Evolutionary conservation across 1,284 basidiomycete genomes (phyloP).

Genomic region (Fomitopsis schrenkii): DNA sequence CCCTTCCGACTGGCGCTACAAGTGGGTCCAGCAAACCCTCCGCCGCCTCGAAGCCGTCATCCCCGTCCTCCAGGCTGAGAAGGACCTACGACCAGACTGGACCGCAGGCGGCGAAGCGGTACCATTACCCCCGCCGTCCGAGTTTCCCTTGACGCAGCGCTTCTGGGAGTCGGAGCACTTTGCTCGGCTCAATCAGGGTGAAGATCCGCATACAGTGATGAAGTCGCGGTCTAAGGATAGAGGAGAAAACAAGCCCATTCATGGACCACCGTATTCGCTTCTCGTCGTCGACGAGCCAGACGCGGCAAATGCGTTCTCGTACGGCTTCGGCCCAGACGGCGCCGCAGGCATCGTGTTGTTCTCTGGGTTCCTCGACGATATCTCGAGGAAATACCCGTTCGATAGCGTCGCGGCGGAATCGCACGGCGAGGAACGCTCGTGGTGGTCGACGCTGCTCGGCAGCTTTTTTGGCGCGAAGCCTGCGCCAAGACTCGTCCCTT

Average conservation of each 20-base stretch:
- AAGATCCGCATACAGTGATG: conserved; percentile 31
- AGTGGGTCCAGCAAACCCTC: conserved; percentile 77
- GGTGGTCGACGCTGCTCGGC: conserved; percentile 48
- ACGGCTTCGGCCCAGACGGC: conserved; percentile 87
- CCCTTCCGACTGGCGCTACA: conserved; percentile 77
- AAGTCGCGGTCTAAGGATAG: conserved; percentile 34
- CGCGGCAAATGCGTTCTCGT: conserved; percentile 82
- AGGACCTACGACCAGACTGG: conserved; percentile 53
- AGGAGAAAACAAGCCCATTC: conserved; percentile 48
- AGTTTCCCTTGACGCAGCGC: conserved; percentile 65
- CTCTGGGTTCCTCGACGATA: conserved; percentile 82
- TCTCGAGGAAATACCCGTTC: conserved; percentile 45
- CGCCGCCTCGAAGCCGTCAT: conserved; percentile 69
- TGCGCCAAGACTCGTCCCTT: conserved; percentile 48
- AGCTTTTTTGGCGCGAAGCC: conserved; percentile 31
- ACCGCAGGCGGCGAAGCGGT: conserved; percentile 44
- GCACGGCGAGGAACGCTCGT: conserved; percentile 33
- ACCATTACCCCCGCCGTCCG: conserved; percentile 70
- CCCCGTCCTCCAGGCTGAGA: conserved; percentile 57
- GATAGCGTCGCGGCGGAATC: conserved; percentile 3
- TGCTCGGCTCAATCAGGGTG: conserved; percentile 37
- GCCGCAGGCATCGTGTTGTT: conserved; percentile 89
- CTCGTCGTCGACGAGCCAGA: conserved; percentile 78
- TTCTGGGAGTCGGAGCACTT: conserved; percentile 66
- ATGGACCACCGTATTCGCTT: conserved; percentile 84